Conservation (phyloP, 352 stramenopile species). For the Saprolegnia parasitica region DNA sequence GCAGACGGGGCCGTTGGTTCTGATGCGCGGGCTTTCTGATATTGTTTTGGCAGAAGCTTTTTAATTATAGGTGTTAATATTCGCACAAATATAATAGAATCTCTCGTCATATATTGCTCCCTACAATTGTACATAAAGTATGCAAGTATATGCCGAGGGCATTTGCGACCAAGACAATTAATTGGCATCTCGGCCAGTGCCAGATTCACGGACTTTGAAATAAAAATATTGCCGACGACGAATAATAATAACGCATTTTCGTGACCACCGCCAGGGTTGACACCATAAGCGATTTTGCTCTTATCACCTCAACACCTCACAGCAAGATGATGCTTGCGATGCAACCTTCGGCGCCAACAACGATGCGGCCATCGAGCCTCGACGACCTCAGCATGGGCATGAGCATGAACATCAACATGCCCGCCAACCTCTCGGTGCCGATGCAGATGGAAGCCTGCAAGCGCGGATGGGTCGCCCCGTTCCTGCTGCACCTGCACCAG, state of each 20-base stretch:
- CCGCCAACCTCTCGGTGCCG: not conserved
- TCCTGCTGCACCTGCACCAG: slow-evolving; percentile 78
- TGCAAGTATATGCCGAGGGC: not conserved
- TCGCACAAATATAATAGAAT: not conserved
- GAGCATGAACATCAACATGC: slow-evolving; percentile 5
- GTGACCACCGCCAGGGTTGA: not conserved
- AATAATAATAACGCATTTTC: not conserved
- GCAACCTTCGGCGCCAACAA: not conserved
- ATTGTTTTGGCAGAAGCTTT: not conserved
- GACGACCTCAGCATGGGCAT: slow-evolving; percentile 2
- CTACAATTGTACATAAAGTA: not conserved
- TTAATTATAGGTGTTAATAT: not conserved
- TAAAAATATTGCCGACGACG: not conserved
- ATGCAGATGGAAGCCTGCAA: slow-evolving; percentile 30
- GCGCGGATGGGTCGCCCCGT: slow-evolving; percentile 57
- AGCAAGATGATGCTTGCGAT: slow-evolving; percentile 14
- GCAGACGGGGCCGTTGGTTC: not conserved
- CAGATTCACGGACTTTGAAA: not conserved
- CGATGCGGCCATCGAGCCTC: too few relatives aligned
- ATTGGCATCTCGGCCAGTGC: not conserved
- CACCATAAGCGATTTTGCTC: slow-evolving; percentile 1
- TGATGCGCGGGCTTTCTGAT: not conserved
- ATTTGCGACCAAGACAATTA: not conserved
- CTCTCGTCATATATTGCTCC: not conserved
- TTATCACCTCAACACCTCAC: not conserved